Evolutionary conservation across 306 rosid genomes (phyloP).

Genomic region (Macrotyloma uniflorum): DNA sequence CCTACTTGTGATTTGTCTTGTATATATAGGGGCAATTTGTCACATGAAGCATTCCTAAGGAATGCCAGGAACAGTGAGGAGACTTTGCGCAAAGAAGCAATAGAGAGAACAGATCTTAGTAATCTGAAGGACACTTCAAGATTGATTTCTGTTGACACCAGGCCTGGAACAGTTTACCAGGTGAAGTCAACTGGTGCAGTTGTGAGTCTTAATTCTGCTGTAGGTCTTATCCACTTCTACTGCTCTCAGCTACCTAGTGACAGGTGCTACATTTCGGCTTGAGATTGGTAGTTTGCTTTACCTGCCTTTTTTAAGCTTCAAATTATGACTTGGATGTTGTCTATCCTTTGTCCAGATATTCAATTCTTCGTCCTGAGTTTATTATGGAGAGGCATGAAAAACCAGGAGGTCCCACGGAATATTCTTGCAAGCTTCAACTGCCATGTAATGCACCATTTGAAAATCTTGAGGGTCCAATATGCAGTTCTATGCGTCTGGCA

Average conservation of each 20-base stretch:
- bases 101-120: slow-evolving; percentile 98
- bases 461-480: slow-evolving; percentile 92
- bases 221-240: slow-evolving; percentile 94
- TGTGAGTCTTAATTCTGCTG: slow-evolving; percentile 98
- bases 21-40: slow-evolving; percentile 74
- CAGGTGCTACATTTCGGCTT: slow-evolving; percentile 61
- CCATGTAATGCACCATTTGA: slow-evolving; percentile 99
- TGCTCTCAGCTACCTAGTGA: slow-evolving; percentile 99
- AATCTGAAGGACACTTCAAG: slow-evolving; percentile 86
- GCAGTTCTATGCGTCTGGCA: slow-evolving; percentile 97
- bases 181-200: slow-evolving; percentile 98
- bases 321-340: slow-evolving; percentile 27
- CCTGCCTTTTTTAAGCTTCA: slow-evolving; percentile 14
- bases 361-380: slow-evolving; percentile 98
- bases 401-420: slow-evolving; percentile 80
- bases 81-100: slow-evolving; percentile 94
- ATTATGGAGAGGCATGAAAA: slow-evolving; percentile 93
- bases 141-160: slow-evolving; percentile 78
- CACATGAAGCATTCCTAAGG: slow-evolving; percentile 94
- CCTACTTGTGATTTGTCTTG: slow-evolving; percentile 14
- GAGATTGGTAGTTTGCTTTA: slow-evolving; percentile 28
- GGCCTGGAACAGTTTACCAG: slow-evolving; percentile 88
- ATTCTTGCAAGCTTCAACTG: slow-evolving; percentile 98
- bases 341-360: slow-evolving; percentile 63
- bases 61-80: slow-evolving; percentile 98